Conservation (phyloP, 192 early-diverging fungal species). For the Mortierella antarctica region DNA sequence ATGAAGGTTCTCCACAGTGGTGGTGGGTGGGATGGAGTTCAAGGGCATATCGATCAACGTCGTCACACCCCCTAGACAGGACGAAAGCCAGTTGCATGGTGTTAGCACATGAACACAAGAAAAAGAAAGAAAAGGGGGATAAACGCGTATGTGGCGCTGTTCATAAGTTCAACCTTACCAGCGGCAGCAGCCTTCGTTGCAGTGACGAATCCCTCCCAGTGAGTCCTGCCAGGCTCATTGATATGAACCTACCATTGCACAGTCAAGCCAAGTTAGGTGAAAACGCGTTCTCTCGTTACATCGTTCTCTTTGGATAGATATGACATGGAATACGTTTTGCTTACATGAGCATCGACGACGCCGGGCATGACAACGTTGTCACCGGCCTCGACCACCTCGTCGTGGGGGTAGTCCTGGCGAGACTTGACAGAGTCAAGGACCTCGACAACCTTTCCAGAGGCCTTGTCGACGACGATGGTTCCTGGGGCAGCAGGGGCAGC, state of each 20-base stretch:
- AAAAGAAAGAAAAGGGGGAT: background rate
- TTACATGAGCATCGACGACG: conserved; percentile 76
- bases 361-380: conserved; percentile 76
- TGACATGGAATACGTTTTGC: background rate
- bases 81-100: background rate
- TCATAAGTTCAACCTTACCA: conserved; percentile 31
- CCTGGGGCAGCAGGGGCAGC: conserved; percentile 59
- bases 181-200: conserved; percentile 85
- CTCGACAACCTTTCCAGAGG: conserved; percentile 62
- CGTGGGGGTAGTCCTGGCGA: conserved; percentile 30
- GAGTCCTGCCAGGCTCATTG: conserved; percentile 87
- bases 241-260: conserved; percentile 68
- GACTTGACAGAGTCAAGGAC: conserved; percentile 50
- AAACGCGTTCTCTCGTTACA: too few species aligned
- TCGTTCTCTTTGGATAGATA: background rate
- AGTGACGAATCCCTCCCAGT: conserved; percentile 87
- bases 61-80: conserved; percentile 70
- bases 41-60: conserved; percentile 89
- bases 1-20: conserved; percentile 72
- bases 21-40: conserved; percentile 89
- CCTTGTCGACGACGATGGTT: conserved; percentile 67
- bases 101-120: background rate
- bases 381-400: conserved; percentile 63
- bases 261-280: too few species aligned
- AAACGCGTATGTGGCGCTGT: background rate